These are phyloP conservation scores for Trichosporon ovoides DNA, from an alignment of 1,284 basidiomycete species.

Conservation along the genomic window DNA sequence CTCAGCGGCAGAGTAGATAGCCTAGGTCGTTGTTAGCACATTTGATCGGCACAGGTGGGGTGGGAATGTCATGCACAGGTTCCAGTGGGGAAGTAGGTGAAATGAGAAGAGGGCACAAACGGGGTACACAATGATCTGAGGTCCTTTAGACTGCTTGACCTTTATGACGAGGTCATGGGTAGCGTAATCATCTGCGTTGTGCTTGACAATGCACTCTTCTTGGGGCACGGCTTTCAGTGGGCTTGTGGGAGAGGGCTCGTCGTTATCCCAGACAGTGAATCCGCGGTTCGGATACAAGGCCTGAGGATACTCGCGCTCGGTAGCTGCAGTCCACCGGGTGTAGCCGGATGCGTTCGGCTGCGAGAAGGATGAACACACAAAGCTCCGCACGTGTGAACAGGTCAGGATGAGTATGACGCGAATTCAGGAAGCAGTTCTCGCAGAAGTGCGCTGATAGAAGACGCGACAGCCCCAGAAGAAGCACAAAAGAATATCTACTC, in stretches of 20 bases:
- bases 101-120: constrained; percentile 8
- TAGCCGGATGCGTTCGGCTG: constrained; percentile 23
- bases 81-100: constrained; percentile 9
- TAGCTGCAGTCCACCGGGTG: constrained; percentile 28
- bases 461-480: no score
- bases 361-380: neutral
- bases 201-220: neutral
- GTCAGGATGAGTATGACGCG: neutral
- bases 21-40: constrained; percentile 24
- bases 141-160: neutral
- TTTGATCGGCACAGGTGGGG: neutral
- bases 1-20: constrained; percentile 35
- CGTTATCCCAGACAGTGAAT: constrained; percentile 32
- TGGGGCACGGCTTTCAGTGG: neutral
- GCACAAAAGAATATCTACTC: constrained; percentile 31
- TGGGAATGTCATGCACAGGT: constrained; percentile 24
- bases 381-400: neutral
- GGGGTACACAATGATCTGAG: constrained; percentile 7
- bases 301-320: constrained; percentile 34
- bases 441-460: no score
- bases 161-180: constrained; percentile 5
- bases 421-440: no score
- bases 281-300: constrained; percentile 37
- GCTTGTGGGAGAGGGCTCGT: neutral
- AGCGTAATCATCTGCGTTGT: neutral